Conservation (phyloP, 2,329 filamentous ascomycete species). For the Rutstroemia sp. region DNA sequence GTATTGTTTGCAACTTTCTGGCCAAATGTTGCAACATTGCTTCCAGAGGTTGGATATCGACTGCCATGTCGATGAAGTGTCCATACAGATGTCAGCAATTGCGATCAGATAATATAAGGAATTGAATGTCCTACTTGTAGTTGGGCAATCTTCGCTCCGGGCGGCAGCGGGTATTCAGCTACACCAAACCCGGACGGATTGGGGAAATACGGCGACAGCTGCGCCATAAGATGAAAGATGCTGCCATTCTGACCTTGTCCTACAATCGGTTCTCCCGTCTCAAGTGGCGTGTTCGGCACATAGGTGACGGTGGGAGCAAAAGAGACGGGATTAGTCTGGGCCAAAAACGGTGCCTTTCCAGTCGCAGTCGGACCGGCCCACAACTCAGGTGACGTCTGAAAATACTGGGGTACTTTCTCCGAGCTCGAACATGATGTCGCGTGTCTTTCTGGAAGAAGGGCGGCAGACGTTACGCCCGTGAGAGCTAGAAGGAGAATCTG, state of each 20-base stretch:
- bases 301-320: conserved; percentile 52
- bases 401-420: conserved; percentile 50
- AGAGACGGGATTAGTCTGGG: conserved; percentile 60
- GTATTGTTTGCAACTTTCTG: conserved; percentile 48
- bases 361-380: conserved; percentile 63
- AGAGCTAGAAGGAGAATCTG: conserved; percentile 2
- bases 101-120: background rate
- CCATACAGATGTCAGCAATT: conserved; percentile 31
- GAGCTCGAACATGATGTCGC: background rate
- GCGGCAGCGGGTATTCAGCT: conserved; percentile 60
- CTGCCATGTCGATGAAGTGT: conserved; percentile 69
- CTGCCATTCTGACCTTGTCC: conserved; percentile 52
- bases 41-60: conserved; percentile 59
- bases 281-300: conserved; percentile 61
- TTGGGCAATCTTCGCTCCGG: conserved; percentile 60
- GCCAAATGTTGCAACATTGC: conserved; percentile 48
- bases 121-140: conserved; percentile 37
- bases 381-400: conserved; percentile 52
- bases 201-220: conserved; percentile 62
- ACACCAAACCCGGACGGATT: conserved; percentile 64
- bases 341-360: conserved; percentile 61
- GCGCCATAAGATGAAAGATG: conserved; percentile 65
- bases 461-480: conserved; percentile 2
- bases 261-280: conserved; percentile 61
- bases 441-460: background rate